These are phyloP conservation scores for Erodium maritimum DNA, from an alignment of 345 rosid species.

Conservation along the genomic window DNA sequence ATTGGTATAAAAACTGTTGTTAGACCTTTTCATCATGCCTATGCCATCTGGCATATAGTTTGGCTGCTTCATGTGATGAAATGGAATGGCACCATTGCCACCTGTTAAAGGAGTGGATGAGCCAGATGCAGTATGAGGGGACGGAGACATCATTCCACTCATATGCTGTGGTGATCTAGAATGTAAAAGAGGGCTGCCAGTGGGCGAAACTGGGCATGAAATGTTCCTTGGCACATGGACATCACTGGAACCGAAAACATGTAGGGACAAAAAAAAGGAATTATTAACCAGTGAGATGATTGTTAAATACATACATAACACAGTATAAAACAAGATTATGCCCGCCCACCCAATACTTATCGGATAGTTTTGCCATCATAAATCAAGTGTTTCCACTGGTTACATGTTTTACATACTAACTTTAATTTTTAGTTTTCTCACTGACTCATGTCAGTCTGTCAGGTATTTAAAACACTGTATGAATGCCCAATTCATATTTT, in stretches of 20 bases:
- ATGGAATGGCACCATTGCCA: constrained; percentile 40
- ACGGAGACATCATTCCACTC: constrained; percentile 51
- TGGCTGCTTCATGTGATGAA: constrained; percentile 29
- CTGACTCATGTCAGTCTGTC: no score
- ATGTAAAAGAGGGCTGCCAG: constrained; percentile 48
- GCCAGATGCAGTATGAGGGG: constrained; percentile 47
- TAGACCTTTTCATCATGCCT: constrained; percentile 17
- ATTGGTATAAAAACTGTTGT: constrained; percentile 18
- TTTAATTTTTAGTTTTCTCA: no score
- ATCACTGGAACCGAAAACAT: constrained; percentile 29
- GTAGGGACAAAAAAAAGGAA: constrained; percentile 6
- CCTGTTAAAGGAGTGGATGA: constrained; percentile 49
- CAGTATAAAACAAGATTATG: not conserved
- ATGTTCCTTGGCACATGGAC: constrained; percentile 28
- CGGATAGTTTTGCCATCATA: no score
- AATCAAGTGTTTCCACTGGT: no score
- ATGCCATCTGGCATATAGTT: constrained; percentile 34
- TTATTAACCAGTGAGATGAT: no score
- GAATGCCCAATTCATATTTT: no score
- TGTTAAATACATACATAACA: no score
- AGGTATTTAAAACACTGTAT: no score
- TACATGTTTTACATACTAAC: no score
- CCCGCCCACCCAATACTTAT: no score
- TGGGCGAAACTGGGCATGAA: constrained; percentile 56
- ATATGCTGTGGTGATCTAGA: constrained; percentile 40